Base-by-base conservation (phyloP, 805 yeast genomes). In the Pichia manshurica region DNA sequence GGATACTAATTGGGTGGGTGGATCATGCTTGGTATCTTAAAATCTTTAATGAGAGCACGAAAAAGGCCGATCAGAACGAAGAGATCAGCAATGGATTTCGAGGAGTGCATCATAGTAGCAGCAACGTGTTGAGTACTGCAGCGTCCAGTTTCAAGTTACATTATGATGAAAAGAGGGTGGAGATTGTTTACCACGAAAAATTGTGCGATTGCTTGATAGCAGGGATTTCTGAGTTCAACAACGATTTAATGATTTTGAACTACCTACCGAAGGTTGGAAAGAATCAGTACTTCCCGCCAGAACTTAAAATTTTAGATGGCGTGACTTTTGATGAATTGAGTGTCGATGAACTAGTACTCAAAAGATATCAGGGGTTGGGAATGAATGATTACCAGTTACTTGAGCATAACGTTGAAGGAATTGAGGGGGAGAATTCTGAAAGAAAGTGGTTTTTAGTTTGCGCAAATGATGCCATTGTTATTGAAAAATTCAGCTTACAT, bases 1-100 rank as follows among this genome's bases (percentile, higher is more conserved):
- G 86, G 51, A 68, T 88, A 10, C 64, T 86, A 1, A 73, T 93
- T 22, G 95, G 90, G 0, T 93, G 98, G 98, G 85, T 80, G 3
- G 74, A 79, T 51, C 76, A 81, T 53, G 70, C 91, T 3, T 90
- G 96, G 95, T 65, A 88, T 33, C 58, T 64, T 25, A 54, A 58
- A 46, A 47, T 61, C 3, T 35, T 46, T 2, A 29, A 49, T 16
- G 49, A 44, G 7, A 42, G 21, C 32, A 25, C 29, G 10, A 25
- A 25, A 10, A 42, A 44, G 17, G 40, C 37, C 4, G 38, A 33
- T 4, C 39, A 22, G 3, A 39, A 17, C 31, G 38, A 20, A 39
- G 20, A 7, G 3, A 10, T 25, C 7, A 25, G 10, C 10, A 31
- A 31, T n/a, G 40, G 22, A 4, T 35, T 35, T 35, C 20, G 9